Conservation (phyloP, 192 early-diverging fungal species). For the Coemansia sp. region DNA sequence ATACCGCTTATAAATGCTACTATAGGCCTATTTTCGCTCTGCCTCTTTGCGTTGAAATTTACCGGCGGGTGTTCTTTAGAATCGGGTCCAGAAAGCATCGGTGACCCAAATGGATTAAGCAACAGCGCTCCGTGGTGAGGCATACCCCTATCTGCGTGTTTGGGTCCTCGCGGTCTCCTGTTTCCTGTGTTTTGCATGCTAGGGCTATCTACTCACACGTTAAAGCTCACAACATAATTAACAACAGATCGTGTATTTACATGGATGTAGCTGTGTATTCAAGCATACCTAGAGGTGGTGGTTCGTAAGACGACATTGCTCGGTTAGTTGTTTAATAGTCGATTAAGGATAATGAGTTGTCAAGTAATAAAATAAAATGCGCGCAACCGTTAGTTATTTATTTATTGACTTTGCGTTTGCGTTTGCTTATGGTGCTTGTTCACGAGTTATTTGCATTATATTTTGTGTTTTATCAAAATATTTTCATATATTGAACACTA, state of each 20-base stretch:
- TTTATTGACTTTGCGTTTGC: no score
- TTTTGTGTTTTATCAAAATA: no score
- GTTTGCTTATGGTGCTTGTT: no score
- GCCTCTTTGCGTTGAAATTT: not conserved
- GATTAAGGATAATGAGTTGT: not conserved
- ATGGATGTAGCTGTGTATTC: not conserved
- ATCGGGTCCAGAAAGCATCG: not conserved
- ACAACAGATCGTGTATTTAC: not conserved
- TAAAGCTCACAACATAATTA: not conserved
- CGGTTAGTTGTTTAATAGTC: not conserved
- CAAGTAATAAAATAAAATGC: no score
- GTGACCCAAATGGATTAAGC: conserved; percentile 34
- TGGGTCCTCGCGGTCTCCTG: conserved; percentile 1
- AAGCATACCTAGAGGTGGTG: conserved; percentile 31
- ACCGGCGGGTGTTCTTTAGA: not conserved
- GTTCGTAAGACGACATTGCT: conserved; percentile 37
- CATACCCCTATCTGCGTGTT: not conserved
- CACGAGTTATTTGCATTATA: no score
- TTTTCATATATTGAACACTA: not conserved
- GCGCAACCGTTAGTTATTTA: no score
- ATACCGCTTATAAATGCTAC: conserved; percentile 34
- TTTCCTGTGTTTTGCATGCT: conserved; percentile 5
- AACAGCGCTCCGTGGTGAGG: conserved; percentile 12
- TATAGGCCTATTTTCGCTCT: conserved; percentile 1
- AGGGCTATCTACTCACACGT: not conserved